Base-by-base conservation (phyloP, 352 stramenopile species). In the Phytophthora foliorum region DNA sequence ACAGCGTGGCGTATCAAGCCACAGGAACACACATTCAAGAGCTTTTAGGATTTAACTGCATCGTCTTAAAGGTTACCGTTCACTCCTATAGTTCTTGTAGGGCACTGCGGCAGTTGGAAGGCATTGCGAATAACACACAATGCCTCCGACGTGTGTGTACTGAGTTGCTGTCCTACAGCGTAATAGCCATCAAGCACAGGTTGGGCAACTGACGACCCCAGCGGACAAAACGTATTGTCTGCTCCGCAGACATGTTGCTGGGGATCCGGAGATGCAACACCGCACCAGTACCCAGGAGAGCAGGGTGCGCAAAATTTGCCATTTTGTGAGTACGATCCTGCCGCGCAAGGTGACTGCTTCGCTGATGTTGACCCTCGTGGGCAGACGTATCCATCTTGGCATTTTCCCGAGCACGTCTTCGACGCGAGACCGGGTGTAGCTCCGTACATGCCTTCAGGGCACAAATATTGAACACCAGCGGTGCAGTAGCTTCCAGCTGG, bases 1-100 rank as follows among this genome's bases (percentile, higher is more conserved):
- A 95, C 88, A 17, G 80, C 79, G 22, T 95, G 88, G 88, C 79
- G 88, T 22, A 83, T 95, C 57, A 88, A 80, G 22, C 86, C 84
- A 3, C 62, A 80, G 36, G 74, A 90, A 24, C 73, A 75, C 29
- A 87, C 72, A n/a, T 92, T 86, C 75, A 91, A 93, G 63, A 95
- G 86, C 54, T 94, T 95, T 69, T 95, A 92, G 72, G 10, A 16
- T 13, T 7, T 48, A 51, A 32, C 22, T 25, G 10, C 50, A 27
- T 31, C 11, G 22, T 41, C 13, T 74, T 72, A 84, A 8, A 81
- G 3, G 27, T 74, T 77, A 38, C 59, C 72, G 21, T 82, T 87
- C 21, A 51, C 39, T 2, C 80, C 82, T 25, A 84, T 53, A 1
- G 86, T 91, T 60, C 74, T 62, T 39, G 79, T 81, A 17, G 82